Evolutionary conservation across 2,329 filamentous ascomycete species (phyloP).

Genomic region (Aspergillus awamori): DNA sequence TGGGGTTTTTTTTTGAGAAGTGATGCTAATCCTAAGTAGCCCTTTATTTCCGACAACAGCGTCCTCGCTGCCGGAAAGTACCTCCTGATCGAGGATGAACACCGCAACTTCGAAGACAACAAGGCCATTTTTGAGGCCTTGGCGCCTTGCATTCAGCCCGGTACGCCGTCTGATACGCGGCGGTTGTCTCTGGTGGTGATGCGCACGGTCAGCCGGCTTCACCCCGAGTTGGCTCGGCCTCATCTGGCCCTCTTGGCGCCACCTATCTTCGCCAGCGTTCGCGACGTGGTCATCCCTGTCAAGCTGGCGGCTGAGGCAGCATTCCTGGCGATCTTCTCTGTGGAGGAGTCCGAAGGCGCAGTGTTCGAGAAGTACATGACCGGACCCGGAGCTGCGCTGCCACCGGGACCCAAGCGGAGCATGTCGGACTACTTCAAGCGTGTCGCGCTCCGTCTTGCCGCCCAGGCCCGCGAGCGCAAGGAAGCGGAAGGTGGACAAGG

Average conservation of each 20-base stretch:
- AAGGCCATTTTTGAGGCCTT: conserved; percentile 81
- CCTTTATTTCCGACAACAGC: conserved; percentile 84
- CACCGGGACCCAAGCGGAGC: conserved; percentile 75
- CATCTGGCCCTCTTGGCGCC: conserved; percentile 79
- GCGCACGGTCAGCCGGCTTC: conserved; percentile 77
- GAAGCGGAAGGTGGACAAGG: conserved; percentile 90
- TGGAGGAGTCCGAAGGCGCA: conserved; percentile 80
- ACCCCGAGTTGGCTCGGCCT: conserved; percentile 78
- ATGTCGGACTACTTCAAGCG: conserved; percentile 98
- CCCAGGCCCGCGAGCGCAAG: conserved; percentile 82
- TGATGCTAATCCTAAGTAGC: conserved; percentile 49
- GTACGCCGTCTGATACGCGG: conserved; percentile 77
- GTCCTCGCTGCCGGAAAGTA: conserved; percentile 91
- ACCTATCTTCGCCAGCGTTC: conserved; percentile 84
- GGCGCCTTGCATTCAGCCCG: conserved; percentile 73
- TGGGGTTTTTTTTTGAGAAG: not conserved
- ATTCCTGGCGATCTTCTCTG: conserved; percentile 86
- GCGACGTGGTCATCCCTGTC: conserved; percentile 89
- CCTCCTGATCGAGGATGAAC: conserved; percentile 65
- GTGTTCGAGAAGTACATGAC: conserved; percentile 91
- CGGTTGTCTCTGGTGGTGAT: conserved; percentile 84
- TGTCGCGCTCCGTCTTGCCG: conserved; percentile 80
- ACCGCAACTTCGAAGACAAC: conserved; percentile 69
- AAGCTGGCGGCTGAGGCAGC: conserved; percentile 94
- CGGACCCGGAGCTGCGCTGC: conserved; percentile 66